Evolutionary conservation across 148 eudicot species (phyloP), one percentile per base, ranked within the genome.

Genomic region (Pouteria glomerata): DNA sequence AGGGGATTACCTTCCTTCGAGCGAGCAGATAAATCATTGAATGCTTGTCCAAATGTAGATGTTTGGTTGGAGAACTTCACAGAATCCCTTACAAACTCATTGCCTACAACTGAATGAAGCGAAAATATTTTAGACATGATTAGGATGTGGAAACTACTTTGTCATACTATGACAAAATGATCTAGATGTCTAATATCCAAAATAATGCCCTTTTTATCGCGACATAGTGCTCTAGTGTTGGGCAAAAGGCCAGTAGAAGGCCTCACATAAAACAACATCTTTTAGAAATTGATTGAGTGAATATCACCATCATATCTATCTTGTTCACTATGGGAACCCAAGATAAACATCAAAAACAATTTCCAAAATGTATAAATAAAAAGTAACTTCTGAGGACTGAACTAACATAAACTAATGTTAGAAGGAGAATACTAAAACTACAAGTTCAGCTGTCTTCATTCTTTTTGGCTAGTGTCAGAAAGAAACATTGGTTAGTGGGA

Each of bases 41-140:
- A 86, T 69, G 84, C 58, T 87, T 82, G 80, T 51, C 77, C 91
- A 79, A 84, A 91, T 60, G 82, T 72, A 26, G 86, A 71, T 14
- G 97, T 64, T 73, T 83, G 74, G 69, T 86, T 86, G 73, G 93
- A 86, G 82, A 86, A 93, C 30, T 63, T 79, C 78, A 82, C 88
- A 34, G 95, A 89, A 58, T 89, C 93, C 48, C 81, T 83, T 19
- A 94, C 90, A 77, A 87, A 94, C 77, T 88, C 75, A 63, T 86
- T 64, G 18, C 86, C 89, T 52, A 82, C 90, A 76, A 94, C 98
- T 91, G 91, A 39, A 77, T 45, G 44, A 26, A 65, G 64, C 23
- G 11, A 66, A 50, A 50, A 19, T 30, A 41, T 18, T 35, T 42
- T 13, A 64, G 24, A 23, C 27, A 58, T 23, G 33, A 8, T 52